These are phyloP conservation scores for Neurospora discreta DNA, from an alignment of 495 filamentous ascomycete species.

Conservation along the genomic window DNA sequence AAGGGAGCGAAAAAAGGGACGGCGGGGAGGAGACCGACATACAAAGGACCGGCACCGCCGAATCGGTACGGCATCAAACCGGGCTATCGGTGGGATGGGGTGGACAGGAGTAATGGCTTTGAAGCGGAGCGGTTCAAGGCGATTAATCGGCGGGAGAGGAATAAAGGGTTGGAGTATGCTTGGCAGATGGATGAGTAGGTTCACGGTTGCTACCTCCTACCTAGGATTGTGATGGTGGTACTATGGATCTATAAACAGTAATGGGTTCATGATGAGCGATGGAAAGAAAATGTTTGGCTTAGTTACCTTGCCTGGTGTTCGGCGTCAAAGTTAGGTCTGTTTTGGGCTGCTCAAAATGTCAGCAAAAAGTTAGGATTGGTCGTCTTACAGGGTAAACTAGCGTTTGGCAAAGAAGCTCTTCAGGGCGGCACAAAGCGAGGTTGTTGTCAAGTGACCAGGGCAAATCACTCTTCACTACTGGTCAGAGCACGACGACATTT, in stretches of 20 bases:
- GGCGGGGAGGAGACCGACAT: slow-evolving; percentile 54
- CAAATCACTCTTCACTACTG: too few relatives aligned
- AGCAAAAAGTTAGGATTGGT: too few relatives aligned
- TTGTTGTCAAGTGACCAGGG: too few relatives aligned
- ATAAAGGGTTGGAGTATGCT: slow-evolving; percentile 71
- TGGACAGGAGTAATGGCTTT: slow-evolving; percentile 88
- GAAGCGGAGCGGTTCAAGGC: slow-evolving; percentile 91
- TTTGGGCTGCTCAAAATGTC: too few relatives aligned
- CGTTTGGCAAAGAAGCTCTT: too few relatives aligned
- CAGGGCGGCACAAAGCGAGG: too few relatives aligned
- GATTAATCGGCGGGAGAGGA: slow-evolving; percentile 60
- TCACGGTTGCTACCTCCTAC: neutral
- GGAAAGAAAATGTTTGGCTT: too few relatives aligned
- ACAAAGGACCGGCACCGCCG: slow-evolving; percentile 66
- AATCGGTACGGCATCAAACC: slow-evolving; percentile 93
- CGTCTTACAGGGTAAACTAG: too few relatives aligned
- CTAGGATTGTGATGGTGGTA: neutral
- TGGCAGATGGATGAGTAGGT: slow-evolving; percentile 95
- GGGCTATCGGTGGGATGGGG: slow-evolving; percentile 93
- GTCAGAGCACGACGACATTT: too few relatives aligned
- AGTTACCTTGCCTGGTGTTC: neutral
- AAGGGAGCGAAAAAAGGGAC: neutral
- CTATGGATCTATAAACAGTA: too few relatives aligned
- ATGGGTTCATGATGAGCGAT: neutral
- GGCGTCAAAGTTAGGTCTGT: too few relatives aligned